Base-by-base conservation (phyloP, 2,329 filamentous ascomycete genomes). In the Pseudogymnoascus sp. region DNA sequence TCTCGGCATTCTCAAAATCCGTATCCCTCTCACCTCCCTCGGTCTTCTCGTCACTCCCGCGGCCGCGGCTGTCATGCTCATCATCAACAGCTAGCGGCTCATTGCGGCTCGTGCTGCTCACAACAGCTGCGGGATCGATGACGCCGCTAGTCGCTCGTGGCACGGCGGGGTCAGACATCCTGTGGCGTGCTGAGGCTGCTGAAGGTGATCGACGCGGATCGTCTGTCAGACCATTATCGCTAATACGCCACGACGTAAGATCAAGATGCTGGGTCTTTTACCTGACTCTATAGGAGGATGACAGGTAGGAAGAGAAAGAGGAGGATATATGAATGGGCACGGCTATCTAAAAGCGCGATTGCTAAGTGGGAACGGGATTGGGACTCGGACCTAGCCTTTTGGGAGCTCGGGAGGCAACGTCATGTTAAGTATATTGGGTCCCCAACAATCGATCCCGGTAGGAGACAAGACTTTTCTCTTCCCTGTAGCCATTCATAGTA, bases 11-110 rank as follows among this genome's bases (percentile, higher is more conserved):
- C 19, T 65, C 63, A 35, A 65, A 65, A 44, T 70, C 56, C 6
- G 67, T 68, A 44, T 67, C 66, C 47, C 65, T 66, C 33, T 68
- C 65, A 60, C 67, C 68, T 37, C 72, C 68, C 65, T 72, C 72
- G 53, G 71, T 68, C 6, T 66, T 63, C 33, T n/a, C 38, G 40
- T 69, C 65, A 61, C 69, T 68, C 13, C 61, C 64, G 53, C 68
- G 38, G 21, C 64, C 65, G 16, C 62, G 53, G n/a, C 62, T 64
- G 38, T 69, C 67, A 31, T 68, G 66, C 16, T 66, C 66, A 19
- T 66, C 64, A 29, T 66, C 66, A 16, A 47, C 24, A 38, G 67
- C 62, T 10, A 68, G 38, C 14, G 66, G 56, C 61, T 69, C 65
- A 4, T 64, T 64, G 35, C 63, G 65, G 16, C 64, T 64, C 50